Conservation (phyloP, 345 rosid genomes). For the Noccaea caerulescens region DNA sequence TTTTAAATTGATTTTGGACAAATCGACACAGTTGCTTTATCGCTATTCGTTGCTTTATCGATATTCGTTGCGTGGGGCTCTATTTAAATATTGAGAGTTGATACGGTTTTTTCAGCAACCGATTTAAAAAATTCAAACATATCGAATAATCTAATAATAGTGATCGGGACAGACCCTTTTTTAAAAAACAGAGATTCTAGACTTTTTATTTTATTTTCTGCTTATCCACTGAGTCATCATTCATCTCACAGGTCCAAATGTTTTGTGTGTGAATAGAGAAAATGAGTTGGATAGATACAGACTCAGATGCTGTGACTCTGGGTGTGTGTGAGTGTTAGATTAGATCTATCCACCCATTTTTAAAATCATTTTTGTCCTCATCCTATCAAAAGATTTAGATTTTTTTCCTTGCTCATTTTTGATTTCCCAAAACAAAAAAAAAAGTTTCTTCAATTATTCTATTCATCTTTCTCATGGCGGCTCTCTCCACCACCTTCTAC, state of each 20-base stretch:
- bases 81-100: constrained; percentile 25
- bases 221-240: constrained; percentile 30
- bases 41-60: constrained; percentile 27
- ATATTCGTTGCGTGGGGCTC: constrained; percentile 27
- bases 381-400: constrained; percentile 23
- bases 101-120: constrained; percentile 33
- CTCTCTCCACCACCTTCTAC: constrained; percentile 37
- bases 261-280: constrained; percentile 11
- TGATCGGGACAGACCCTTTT: not conserved
- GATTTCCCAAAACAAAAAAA: constrained; percentile 24
- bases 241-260: constrained; percentile 22
- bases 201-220: not conserved
- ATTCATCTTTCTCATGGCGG: constrained; percentile 34
- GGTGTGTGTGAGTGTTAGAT: constrained; percentile 8
- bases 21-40: constrained; percentile 39
- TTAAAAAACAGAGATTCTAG: not conserved
- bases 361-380: constrained; percentile 27
- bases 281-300: constrained; percentile 1
- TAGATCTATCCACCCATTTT: constrained; percentile 35
- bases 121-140: not conserved
- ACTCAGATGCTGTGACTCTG: constrained; percentile 17
- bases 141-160: constrained; percentile 33
- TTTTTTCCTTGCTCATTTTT: not conserved
- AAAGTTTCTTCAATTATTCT: constrained; percentile 14
- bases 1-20: not conserved